phyloP scores from a whole-genome alignment of 129 eudicot species.

The Deinandra increscens region DNA sequence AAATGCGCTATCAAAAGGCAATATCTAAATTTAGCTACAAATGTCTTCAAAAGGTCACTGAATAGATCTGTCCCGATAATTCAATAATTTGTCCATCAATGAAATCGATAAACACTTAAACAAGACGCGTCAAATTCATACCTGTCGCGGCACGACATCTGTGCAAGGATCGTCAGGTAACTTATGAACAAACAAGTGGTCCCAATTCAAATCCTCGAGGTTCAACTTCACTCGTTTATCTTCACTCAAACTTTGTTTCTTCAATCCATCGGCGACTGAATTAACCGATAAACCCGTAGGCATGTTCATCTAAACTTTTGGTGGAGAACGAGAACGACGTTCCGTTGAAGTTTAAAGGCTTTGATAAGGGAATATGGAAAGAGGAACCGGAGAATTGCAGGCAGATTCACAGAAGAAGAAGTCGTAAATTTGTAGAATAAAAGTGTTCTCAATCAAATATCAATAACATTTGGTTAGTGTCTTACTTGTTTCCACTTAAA shows the following conservation, averaged over 20 bases:
- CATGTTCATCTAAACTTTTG: constrained; percentile 40
- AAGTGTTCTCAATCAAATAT: no score
- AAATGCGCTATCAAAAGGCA: neutral
- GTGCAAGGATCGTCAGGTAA: constrained; percentile 84
- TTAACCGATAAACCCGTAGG: constrained; percentile 37
- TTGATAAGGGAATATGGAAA: constrained; percentile 30
- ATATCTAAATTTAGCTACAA: neutral
- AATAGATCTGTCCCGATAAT: no score
- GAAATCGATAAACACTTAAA: neutral
- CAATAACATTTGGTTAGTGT: no score
- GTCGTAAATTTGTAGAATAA: no score
- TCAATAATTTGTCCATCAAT: neutral
- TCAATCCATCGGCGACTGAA: constrained; percentile 53
- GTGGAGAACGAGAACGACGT: constrained; percentile 31
- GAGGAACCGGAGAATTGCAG: constrained; percentile 23
- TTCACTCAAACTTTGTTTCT: constrained; percentile 46
- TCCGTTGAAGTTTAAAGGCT: constrained; percentile 19
- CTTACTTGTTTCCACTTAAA: no score
- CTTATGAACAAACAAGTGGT: constrained; percentile 83
- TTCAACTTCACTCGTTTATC: constrained; percentile 40
- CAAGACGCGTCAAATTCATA: constrained; percentile 7
- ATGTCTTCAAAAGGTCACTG: neutral
- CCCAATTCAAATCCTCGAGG: constrained; percentile 86
- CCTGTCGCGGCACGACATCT: constrained; percentile 81
- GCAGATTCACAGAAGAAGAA: no score